phyloP scores from a whole-genome alignment of 2,329 filamentous ascomycete genomes.

The Verticillium tricorpus region DNA sequence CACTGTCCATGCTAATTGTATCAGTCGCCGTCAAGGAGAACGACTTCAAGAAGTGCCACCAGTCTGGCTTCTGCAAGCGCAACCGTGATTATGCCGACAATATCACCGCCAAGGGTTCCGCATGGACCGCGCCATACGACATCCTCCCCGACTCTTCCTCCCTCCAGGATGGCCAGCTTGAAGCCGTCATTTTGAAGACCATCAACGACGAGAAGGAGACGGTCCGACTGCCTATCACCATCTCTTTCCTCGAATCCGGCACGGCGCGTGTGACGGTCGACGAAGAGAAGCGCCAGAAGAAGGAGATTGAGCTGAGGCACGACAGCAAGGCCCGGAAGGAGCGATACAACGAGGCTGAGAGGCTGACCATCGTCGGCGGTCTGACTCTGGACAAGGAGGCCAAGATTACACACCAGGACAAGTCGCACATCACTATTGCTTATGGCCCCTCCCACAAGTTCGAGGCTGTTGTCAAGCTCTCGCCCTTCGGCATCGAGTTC shows the following conservation, averaged over 20 bases:
- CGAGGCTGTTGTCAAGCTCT: conserved; percentile 77
- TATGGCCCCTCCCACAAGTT: conserved; percentile 75
- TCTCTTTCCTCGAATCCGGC: conserved; percentile 88
- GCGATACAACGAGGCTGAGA: conserved; percentile 85
- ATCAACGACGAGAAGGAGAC: conserved; percentile 61
- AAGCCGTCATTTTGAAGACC: conserved; percentile 77
- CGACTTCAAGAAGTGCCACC: conserved; percentile 94
- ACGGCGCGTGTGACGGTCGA: conserved; percentile 84
- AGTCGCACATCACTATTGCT: conserved; percentile 66
- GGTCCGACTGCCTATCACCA: conserved; percentile 73
- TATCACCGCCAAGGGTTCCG: conserved; percentile 57
- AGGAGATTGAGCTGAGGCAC: conserved; percentile 83
- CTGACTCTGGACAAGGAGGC: conserved; percentile 68
- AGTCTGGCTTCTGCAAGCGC: conserved; percentile 95
- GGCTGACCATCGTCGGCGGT: conserved; percentile 83
- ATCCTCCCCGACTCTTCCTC: conserved; percentile 67
- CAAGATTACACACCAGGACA: conserved; percentile 60
- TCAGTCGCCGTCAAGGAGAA: conserved; percentile 85
- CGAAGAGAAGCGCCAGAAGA: conserved; percentile 84
- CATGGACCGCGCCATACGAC: conserved; percentile 77
- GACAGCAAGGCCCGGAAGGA: conserved; percentile 83
- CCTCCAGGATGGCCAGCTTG: conserved; percentile 75
- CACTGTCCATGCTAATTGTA: conserved; percentile 4
- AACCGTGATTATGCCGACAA: conserved; percentile 87
- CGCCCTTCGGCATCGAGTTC: conserved; percentile 83